phyloP scores from a whole-genome alignment of 2,329 filamentous ascomycete genomes.

The Phialophora verrucosa region DNA sequence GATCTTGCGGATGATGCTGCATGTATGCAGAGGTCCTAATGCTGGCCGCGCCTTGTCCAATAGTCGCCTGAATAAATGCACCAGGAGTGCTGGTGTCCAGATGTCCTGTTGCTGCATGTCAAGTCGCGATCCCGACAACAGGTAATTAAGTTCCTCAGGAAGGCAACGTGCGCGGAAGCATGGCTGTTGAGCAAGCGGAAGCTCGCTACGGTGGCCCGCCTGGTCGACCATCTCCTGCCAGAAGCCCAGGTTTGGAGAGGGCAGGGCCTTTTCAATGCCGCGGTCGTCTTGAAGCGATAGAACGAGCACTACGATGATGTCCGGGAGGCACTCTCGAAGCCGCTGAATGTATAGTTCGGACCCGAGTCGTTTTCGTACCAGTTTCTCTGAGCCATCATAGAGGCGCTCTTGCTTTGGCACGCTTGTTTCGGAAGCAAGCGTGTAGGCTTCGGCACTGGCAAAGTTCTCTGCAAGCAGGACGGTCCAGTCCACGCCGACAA shows the following conservation, averaged over 20 bases:
- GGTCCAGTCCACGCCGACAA: slow-evolving; percentile 60
- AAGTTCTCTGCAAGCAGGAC: slow-evolving; percentile 73
- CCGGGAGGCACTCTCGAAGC: slow-evolving; percentile 72
- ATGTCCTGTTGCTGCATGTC: slow-evolving; percentile 68
- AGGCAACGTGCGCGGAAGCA: slow-evolving; percentile 81
- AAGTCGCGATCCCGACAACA: slow-evolving; percentile 75
- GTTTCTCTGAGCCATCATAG: slow-evolving; percentile 65
- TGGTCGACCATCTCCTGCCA: slow-evolving; percentile 73
- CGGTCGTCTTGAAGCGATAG: slow-evolving; percentile 79
- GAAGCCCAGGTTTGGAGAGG: slow-evolving; percentile 7
- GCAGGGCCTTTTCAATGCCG: slow-evolving; percentile 70
- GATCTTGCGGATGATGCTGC: slow-evolving; percentile 83
- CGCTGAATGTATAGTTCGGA: slow-evolving; percentile 67
- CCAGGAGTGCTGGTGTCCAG: slow-evolving; percentile 77
- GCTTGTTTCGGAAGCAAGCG: slow-evolving; percentile 75
- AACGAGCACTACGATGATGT: slow-evolving; percentile 77
- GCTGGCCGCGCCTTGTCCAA: slow-evolving; percentile 81
- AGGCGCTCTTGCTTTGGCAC: slow-evolving; percentile 51
- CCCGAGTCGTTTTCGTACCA: slow-evolving; percentile 73
- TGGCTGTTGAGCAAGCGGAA: slow-evolving; percentile 84
- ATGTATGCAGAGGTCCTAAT: slow-evolving; percentile 83
- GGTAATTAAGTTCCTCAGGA: slow-evolving; percentile 72
- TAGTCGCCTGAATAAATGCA: slow-evolving; percentile 75
- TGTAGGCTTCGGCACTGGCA: slow-evolving; percentile 79
- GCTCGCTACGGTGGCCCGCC: slow-evolving; percentile 66